Percentiles rank a stretch among this genome's conserved stretches.
Evolutionary conservation across 1,139 yeast species (phyloP).

Genomic region (Geotrichum phurueaensis): DNA sequence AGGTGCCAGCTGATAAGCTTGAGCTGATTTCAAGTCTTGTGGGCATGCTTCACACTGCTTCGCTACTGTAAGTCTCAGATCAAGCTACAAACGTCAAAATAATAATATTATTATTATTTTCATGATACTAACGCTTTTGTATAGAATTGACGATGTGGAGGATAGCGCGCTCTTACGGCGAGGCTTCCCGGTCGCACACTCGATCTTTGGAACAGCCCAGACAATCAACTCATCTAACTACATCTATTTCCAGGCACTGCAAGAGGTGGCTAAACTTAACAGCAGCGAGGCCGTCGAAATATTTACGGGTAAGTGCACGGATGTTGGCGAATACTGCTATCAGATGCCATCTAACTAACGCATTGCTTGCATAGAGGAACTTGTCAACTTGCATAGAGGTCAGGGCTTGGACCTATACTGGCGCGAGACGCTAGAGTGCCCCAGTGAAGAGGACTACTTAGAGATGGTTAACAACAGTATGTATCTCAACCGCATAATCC

Average conservation of each 20-base stretch:
- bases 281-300: conserved; percentile 21
- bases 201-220: conserved; percentile 65
- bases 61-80: conserved; percentile 39
- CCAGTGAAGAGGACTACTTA: conserved; percentile 61
- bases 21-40: conserved; percentile 42
- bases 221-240: conserved; percentile 80
- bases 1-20: conserved; percentile 38
- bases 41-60: conserved; percentile 58
- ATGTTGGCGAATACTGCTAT: not conserved
- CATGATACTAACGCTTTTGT: not conserved
- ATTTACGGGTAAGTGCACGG: conserved; percentile 22
- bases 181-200: conserved; percentile 74
- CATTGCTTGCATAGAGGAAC: conserved; percentile 54
- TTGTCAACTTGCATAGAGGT: conserved; percentile 76
- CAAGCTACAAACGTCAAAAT: not conserved
- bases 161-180: conserved; percentile 66
- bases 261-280: conserved; percentile 41
- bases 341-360: not conserved
- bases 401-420: conserved; percentile 86
- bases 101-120: not conserved
- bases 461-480: conserved; percentile 70
- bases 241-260: conserved; percentile 69
- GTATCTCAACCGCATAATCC: conserved; percentile 13
- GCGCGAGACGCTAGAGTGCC: conserved; percentile 65
- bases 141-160: conserved; percentile 73